Evolutionary conservation across 2,329 filamentous ascomycete species (phyloP), one percentile per base, ranked within the genome.

Genomic region (Dothideomycetes sp.): DNA sequence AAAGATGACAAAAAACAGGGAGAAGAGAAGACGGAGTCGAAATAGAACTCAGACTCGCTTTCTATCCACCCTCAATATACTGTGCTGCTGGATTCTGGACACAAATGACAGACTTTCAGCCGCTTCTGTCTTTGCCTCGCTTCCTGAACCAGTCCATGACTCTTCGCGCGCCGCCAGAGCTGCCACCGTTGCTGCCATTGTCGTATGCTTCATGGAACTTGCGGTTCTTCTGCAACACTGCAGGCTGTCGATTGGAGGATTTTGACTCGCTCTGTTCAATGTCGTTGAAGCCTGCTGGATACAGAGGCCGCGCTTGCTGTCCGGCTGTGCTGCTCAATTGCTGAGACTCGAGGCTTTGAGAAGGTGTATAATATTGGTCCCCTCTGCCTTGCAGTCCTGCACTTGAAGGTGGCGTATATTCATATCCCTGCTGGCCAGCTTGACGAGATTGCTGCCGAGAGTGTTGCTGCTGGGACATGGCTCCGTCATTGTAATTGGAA

Each of bases 141-240:
- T 88, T 75, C 52, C 91, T 75, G 69, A 98, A 98, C 62, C 96
- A 94, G 64, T 98, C 89, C 88, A 98, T 96, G 30, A 98, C 91
- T 56, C 86, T 79, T 58, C 88, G 81, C 11, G 88, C 87, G 3
- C 87, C 84, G 41, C 85, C 85, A 47, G 80, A 89, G 59, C 84
- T 93, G 33, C 89, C 89, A 22, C 79, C 79, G 53, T 87, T 70
- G 34, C 65, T 69, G 49, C 85, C 81, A 46, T 79, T 75, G 45
- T 94, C 86, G 57, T 94, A 95, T 2, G 84, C 86, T 52, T 95
- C 87, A 2, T 76, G 80, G 51, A 98, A 94, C 48, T 77, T 79
- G 42, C 87, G 78, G 62, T 89, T 87, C 59, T 79, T 81, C 65
- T 94, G 94, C 53, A 91, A 45, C 15, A 59, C 51, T 57, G 62